phyloP scores from a whole-genome alignment of 805 yeast genomes.

The Metschnikowia gruessii region DNA sequence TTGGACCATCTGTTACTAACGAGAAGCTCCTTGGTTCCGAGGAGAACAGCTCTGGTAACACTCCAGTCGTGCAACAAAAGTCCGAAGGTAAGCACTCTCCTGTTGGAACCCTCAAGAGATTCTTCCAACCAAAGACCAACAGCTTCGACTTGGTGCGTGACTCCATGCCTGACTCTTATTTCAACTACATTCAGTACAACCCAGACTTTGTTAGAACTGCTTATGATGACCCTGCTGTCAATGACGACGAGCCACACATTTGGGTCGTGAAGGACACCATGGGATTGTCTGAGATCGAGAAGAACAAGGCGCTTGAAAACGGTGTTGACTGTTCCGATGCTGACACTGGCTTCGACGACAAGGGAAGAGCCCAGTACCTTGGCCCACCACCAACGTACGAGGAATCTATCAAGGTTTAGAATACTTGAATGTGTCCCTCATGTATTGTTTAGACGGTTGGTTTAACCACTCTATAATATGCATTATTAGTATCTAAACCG shows the following conservation, averaged over 20 bases:
- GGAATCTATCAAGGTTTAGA: conserved; percentile 40
- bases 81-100: conserved; percentile 2
- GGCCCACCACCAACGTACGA: conserved; percentile 75
- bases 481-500: neutral
- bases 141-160: conserved; percentile 45
- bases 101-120: conserved; percentile 12
- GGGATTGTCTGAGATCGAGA: conserved; percentile 63
- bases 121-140: conserved; percentile 48
- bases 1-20: conserved; percentile 10
- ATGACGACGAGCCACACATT: conserved; percentile 55
- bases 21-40: conserved; percentile 10
- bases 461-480: neutral
- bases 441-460: neutral
- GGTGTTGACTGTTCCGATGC: conserved; percentile 56
- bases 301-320: conserved; percentile 51
- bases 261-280: conserved; percentile 71
- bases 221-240: conserved; percentile 56
- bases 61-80: conserved; percentile 3
- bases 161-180: conserved; percentile 41
- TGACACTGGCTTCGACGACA: conserved; percentile 56
- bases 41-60: conserved; percentile 3
- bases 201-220: conserved; percentile 40
- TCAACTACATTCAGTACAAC: conserved; percentile 41
- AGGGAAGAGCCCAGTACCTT: conserved; percentile 49
- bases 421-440: neutral